These are phyloP conservation scores for Pythium angustatum DNA, from an alignment of 352 stramenopile species.

Conservation along the genomic window DNA sequence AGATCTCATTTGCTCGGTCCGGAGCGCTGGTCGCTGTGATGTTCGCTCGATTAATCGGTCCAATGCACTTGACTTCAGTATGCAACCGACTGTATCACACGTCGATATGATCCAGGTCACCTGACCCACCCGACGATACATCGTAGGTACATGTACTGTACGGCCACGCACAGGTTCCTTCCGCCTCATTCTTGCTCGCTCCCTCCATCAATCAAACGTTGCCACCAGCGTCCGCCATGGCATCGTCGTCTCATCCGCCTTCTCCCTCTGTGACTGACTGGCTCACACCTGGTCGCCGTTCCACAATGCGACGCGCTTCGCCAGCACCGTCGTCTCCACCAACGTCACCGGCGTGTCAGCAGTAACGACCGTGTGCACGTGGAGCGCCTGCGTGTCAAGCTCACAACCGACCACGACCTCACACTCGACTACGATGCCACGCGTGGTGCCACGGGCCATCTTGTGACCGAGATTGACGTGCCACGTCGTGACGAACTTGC, in stretches of 20 bases:
- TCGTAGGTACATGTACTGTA: too few species aligned
- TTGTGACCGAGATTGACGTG: conserved; percentile 20
- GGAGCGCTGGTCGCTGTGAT: too few species aligned
- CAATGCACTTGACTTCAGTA: neutral
- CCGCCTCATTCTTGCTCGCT: too few species aligned
- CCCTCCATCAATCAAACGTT: too few species aligned
- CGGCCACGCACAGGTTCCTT: too few species aligned
- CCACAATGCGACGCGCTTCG: neutral
- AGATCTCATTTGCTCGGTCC: too few species aligned
- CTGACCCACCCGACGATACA: neutral
- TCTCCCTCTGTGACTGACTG: too few species aligned
- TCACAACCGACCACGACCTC: neutral
- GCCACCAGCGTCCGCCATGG: too few species aligned
- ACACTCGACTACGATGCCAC: neutral
- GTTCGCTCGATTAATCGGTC: too few species aligned
- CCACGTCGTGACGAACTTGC: neutral
- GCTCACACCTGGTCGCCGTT: conserved; percentile 6
- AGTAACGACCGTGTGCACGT: neutral
- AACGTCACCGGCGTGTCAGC: neutral
- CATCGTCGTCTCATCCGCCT: too few species aligned
- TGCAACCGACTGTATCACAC: neutral
- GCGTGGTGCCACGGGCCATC: neutral
- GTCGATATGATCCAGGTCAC: neutral
- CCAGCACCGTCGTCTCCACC: too few species aligned
- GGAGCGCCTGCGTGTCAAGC: neutral